phyloP scores from a whole-genome alignment of 192 early-diverging fungal species.

The Coemansia asiatica region DNA sequence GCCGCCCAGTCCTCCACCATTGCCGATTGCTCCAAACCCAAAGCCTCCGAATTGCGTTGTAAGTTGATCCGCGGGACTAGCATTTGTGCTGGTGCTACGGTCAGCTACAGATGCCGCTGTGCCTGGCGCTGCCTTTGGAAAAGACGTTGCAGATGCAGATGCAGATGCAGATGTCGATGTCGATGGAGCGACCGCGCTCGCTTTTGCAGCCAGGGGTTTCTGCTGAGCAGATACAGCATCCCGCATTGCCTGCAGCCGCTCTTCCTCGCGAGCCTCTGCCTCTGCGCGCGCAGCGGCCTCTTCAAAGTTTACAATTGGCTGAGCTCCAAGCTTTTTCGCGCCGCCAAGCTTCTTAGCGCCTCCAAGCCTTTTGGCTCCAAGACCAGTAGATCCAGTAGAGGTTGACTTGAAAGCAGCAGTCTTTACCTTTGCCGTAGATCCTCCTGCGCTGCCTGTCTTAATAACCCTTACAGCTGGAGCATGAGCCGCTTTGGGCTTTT shows the following conservation, averaged over 20 bases:
- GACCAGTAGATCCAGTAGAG: conserved; percentile 13
- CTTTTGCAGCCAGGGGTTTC: conserved; percentile 2
- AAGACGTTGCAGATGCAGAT: not conserved
- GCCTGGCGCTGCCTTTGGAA: not conserved
- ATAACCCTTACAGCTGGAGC: conserved; percentile 39
- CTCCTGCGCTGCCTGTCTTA: conserved; percentile 3
- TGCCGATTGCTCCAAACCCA: conserved; percentile 58
- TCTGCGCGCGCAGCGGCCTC: conserved; percentile 87
- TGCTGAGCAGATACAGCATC: conserved; percentile 17
- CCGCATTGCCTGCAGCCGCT: conserved; percentile 55
- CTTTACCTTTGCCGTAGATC: conserved; percentile 25
- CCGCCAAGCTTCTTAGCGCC: conserved; percentile 75
- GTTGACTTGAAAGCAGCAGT: conserved; percentile 28
- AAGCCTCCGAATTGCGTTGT: conserved; percentile 69
- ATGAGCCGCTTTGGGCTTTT: conserved; percentile 8
- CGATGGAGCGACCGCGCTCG: not conserved
- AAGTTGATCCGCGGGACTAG: conserved; percentile 55
- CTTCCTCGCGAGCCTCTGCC: conserved; percentile 72
- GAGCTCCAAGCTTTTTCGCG: conserved; percentile 76
- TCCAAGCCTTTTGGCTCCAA: conserved; percentile 48
- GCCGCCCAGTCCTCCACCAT: conserved; percentile 9
- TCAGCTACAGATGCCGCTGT: not conserved
- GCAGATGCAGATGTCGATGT: not conserved
- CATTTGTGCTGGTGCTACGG: not conserved
- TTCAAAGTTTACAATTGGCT: conserved; percentile 82